Evolutionary conservation across 306 rosid species (phyloP).

Genomic region (Cucurbita pepo): DNA sequence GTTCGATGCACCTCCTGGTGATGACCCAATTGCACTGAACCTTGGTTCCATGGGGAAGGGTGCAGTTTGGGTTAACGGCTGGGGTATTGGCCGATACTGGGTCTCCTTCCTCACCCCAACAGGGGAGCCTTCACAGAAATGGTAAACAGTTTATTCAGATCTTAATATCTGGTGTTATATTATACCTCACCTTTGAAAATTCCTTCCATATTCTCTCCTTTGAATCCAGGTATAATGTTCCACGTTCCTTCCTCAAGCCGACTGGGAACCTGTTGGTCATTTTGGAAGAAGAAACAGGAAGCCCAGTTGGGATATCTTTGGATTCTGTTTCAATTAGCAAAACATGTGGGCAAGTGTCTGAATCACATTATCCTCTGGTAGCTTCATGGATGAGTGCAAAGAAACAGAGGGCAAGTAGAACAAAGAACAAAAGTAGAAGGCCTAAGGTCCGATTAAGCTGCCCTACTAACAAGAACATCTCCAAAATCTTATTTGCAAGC

Average conservation of each 20-base stretch:
- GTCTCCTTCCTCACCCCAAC: conserved; percentile 45
- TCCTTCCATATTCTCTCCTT: not conserved
- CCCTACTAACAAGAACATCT: conserved; percentile 20
- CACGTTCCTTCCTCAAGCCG: conserved; percentile 56
- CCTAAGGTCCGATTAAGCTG: conserved; percentile 14
- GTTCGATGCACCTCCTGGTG: conserved; percentile 55
- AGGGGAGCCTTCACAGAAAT: conserved; percentile 72
- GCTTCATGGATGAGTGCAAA: conserved; percentile 16
- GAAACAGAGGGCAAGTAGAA: not conserved
- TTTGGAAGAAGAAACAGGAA: conserved; percentile 58
- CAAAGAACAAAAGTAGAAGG: not conserved
- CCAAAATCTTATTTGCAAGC: conserved; percentile 30
- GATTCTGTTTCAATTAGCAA: conserved; percentile 16
- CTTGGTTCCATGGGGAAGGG: conserved; percentile 95
- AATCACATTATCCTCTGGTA: conserved; percentile 19
- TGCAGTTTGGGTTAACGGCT: conserved; percentile 60
- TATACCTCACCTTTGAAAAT: not conserved
- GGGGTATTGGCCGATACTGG: conserved; percentile 79
- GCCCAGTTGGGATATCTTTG: conserved; percentile 31
- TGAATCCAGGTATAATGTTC: conserved; percentile 61
- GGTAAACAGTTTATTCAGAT: conserved; percentile 22
- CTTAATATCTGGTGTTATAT: not conserved
- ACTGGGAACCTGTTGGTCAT: conserved; percentile 47
- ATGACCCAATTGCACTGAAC: conserved; percentile 49
- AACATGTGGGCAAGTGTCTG: conserved; percentile 22